These are phyloP conservation scores for Hibiscus trionum DNA, from an alignment of 345 rosid genomes.

Conservation along the genomic window DNA sequence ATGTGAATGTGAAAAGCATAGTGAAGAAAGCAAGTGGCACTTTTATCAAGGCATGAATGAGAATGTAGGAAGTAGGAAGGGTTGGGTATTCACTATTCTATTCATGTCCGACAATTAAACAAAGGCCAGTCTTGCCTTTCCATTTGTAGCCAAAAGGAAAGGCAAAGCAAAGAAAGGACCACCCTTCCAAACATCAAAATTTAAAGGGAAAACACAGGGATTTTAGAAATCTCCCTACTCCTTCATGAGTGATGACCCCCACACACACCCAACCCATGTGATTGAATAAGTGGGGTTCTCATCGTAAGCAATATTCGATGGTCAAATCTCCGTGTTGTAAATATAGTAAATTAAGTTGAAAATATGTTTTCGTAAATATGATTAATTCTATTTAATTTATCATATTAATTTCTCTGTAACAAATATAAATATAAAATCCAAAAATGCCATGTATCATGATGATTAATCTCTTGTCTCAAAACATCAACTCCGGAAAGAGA, in stretches of 20 bases:
- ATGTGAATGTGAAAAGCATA: neutral
- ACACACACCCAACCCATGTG: neutral
- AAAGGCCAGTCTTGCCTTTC: conserved; percentile 31
- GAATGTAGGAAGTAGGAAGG: conserved; percentile 16
- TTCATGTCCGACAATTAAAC: conserved; percentile 49
- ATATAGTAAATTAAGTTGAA: too few species aligned
- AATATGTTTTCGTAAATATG: too few species aligned
- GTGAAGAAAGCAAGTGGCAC: conserved; percentile 21
- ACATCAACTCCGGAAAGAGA: neutral
- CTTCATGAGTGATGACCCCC: neutral
- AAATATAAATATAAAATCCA: too few species aligned
- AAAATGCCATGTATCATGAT: neutral
- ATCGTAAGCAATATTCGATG: too few species aligned
- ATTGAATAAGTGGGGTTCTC: conserved; percentile 4
- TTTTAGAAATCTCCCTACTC: neutral
- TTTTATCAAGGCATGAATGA: conserved; percentile 23
- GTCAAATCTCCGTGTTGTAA: too few species aligned
- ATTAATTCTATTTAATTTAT: too few species aligned
- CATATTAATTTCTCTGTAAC: too few species aligned
- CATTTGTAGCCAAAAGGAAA: conserved; percentile 22
- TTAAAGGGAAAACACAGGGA: neutral
- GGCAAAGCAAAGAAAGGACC: neutral
- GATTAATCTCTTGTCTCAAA: neutral
- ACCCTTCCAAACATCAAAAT: neutral
- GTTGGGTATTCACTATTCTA: conserved; percentile 22